Evolutionary conservation across 768 basidiomycete species (phyloP).

Genomic region (Boletus tylopilopsis): DNA sequence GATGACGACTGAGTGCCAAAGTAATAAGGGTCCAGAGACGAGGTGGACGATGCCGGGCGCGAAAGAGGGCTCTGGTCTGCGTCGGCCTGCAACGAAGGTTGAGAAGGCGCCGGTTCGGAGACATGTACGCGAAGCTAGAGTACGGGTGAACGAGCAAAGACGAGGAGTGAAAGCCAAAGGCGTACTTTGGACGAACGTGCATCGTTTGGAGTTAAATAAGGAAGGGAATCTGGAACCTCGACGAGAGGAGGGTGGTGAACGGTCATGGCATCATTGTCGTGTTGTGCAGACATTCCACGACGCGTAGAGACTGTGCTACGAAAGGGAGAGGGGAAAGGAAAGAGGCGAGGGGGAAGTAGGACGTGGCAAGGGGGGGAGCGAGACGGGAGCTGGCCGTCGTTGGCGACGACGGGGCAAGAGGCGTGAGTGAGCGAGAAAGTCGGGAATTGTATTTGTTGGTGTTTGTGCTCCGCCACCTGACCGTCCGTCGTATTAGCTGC

Average conservation of each 20-base stretch:
- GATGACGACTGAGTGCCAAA: slow-evolving; percentile 69
- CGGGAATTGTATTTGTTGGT: slow-evolving; percentile 19
- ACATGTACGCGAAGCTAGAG: slow-evolving; percentile 46
- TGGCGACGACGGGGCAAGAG: slow-evolving; percentile 31
- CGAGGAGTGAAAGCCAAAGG: neutral
- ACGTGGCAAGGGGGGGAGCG: slow-evolving; percentile 14
- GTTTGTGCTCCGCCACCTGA: slow-evolving; percentile 23
- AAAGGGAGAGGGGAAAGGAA: slow-evolving; percentile 15
- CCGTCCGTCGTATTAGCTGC: too few relatives aligned
- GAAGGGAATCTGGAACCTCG: slow-evolving; percentile 37
- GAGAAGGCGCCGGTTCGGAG: slow-evolving; percentile 37
- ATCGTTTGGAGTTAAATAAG: slow-evolving; percentile 19
- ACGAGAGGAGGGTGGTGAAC: slow-evolving; percentile 31
- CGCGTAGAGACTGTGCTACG: too few relatives aligned
- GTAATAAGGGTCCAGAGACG: slow-evolving; percentile 87
- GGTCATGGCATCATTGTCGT: slow-evolving; percentile 33
- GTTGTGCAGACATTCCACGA: slow-evolving; percentile 38
- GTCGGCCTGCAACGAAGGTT: slow-evolving; percentile 34
- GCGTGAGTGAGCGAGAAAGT: slow-evolving; percentile 26
- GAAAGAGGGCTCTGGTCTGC: slow-evolving; percentile 44
- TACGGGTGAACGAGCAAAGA: neutral
- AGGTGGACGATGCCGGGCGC: slow-evolving; percentile 71
- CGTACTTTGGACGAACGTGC: slow-evolving; percentile 11
- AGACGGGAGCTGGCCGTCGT: slow-evolving; percentile 24
- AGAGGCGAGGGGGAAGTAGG: slow-evolving; percentile 22